Evolutionary conservation across 1,139 yeast genomes (phyloP).

Genomic region (Yamadazyma atmosphaerica): DNA sequence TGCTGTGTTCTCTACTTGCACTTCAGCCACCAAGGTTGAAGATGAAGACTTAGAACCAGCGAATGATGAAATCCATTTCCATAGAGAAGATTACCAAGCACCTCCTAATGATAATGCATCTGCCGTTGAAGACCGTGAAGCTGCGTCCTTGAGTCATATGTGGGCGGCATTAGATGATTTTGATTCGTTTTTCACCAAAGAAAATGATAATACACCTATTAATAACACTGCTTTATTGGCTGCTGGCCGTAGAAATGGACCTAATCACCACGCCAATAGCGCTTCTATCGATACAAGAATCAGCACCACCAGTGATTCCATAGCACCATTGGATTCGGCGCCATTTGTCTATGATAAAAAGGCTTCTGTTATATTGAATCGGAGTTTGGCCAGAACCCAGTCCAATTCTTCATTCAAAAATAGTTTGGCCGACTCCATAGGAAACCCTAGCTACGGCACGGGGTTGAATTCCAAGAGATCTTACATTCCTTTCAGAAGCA

Average conservation of each 20-base stretch:
- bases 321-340: conserved; percentile 62
- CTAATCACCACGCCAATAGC: conserved; percentile 40
- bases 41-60: conserved; percentile 23
- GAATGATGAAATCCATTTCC: conserved; percentile 39
- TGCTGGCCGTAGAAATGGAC: conserved; percentile 4
- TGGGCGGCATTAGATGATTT: conserved; percentile 96
- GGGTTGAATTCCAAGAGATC: conserved; percentile 30
- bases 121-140: conserved; percentile 61
- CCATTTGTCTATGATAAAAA: conserved; percentile 80
- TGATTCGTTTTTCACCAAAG: conserved; percentile 88
- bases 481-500: conserved; percentile 46
- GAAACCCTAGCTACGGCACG: conserved; percentile 17
- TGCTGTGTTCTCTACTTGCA: conserved; percentile 89
- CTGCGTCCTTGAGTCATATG: conserved; percentile 86
- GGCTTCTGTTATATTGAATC: conserved; percentile 71
- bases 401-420: conserved; percentile 77
- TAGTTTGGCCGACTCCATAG: conserved; percentile 64
- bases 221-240: conserved; percentile 5
- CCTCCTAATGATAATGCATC: conserved; percentile 36
- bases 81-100: conserved; percentile 66
- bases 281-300: conserved; percentile 51
- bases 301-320: conserved; percentile 35
- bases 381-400: conserved; percentile 73
- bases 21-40: conserved; percentile 25
- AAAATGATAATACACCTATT: conserved; percentile 23